Evolutionary conservation across 768 basidiomycete species (phyloP).

Genomic region (Termitomyces heimii): DNA sequence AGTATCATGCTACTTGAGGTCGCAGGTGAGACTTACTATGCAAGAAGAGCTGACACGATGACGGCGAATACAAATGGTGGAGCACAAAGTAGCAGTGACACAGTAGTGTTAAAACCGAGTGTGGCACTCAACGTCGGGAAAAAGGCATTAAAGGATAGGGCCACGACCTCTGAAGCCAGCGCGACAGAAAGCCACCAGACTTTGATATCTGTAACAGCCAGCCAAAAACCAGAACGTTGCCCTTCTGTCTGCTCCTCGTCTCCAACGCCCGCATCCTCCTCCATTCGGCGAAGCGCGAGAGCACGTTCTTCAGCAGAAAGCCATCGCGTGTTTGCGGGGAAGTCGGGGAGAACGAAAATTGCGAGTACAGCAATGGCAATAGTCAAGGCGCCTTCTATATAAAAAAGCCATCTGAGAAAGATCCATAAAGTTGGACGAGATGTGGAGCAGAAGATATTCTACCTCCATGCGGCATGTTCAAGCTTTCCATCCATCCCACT

Average conservation of each 20-base stretch:
- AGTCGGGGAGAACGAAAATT: slow-evolving; percentile 68
- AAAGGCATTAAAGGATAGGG: slow-evolving; percentile 66
- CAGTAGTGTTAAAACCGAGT: slow-evolving; percentile 57
- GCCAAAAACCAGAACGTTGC: slow-evolving; percentile 36
- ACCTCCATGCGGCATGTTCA: slow-evolving; percentile 72
- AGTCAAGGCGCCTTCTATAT: slow-evolving; percentile 58
- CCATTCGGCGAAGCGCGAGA: slow-evolving; percentile 55
- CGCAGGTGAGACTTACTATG: slow-evolving; percentile 29
- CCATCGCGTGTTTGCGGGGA: slow-evolving; percentile 54
- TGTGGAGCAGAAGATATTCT: slow-evolving; percentile 8
- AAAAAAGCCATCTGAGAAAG: slow-evolving; percentile 62
- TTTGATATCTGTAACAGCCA: slow-evolving; percentile 66
- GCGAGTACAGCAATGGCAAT: slow-evolving; percentile 43
- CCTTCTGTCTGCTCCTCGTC: slow-evolving; percentile 20
- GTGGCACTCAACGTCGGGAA: slow-evolving; percentile 71
- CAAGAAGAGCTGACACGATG: slow-evolving; percentile 44
- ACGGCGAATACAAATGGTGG: slow-evolving; percentile 65
- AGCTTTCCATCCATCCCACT: slow-evolving; percentile 62
- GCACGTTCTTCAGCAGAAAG: slow-evolving; percentile 50
- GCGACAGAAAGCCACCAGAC: slow-evolving; percentile 54
- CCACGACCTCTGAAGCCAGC: slow-evolving; percentile 37
- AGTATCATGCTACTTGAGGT: neutral
- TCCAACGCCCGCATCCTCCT: slow-evolving; percentile 43
- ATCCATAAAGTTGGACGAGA: neutral
- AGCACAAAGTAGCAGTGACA: slow-evolving; percentile 51